phyloP scores from a whole-genome alignment of 2,329 filamentous ascomycete genomes.

The Endocalyx cinctus region DNA sequence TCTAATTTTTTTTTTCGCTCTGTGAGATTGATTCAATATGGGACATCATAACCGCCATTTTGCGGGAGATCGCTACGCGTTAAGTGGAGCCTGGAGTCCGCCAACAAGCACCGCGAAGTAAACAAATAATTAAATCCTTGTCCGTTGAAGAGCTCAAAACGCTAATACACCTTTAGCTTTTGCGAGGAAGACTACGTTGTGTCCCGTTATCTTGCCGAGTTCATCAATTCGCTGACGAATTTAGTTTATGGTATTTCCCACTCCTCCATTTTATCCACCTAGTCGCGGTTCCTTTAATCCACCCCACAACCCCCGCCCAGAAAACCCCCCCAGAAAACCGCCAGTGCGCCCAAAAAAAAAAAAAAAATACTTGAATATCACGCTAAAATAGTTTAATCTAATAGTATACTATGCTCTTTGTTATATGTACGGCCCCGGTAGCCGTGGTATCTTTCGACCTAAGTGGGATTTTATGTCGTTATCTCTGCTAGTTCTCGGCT shows the following conservation, averaged over 20 bases:
- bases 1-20: no score
- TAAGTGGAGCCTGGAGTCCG: slow-evolving; percentile 33
- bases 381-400: not conserved
- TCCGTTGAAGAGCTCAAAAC: not conserved
- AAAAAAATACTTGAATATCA: slow-evolving; percentile 1
- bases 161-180: slow-evolving; percentile 21
- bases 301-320: no score
- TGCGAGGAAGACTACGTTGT: slow-evolving; percentile 50
- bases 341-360: not conserved
- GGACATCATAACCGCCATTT: slow-evolving; percentile 34
- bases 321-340: no score
- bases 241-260: slow-evolving; percentile 38
- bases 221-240: slow-evolving; percentile 50
- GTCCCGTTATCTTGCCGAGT: slow-evolving; percentile 47
- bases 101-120: slow-evolving; percentile 36
- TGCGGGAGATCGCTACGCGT: slow-evolving; percentile 28
- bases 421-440: slow-evolving; percentile 30
- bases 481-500: slow-evolving; percentile 36
- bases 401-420: slow-evolving; percentile 39
- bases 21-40: no score
- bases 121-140: slow-evolving; percentile 4
- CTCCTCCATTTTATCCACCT: no score
- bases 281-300: no score
- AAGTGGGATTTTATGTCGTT: slow-evolving; percentile 37
- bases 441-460: slow-evolving; percentile 25